These are phyloP conservation scores for Pouteria glomerata DNA, from an alignment of 148 eudicot species.

Conservation along the genomic window DNA sequence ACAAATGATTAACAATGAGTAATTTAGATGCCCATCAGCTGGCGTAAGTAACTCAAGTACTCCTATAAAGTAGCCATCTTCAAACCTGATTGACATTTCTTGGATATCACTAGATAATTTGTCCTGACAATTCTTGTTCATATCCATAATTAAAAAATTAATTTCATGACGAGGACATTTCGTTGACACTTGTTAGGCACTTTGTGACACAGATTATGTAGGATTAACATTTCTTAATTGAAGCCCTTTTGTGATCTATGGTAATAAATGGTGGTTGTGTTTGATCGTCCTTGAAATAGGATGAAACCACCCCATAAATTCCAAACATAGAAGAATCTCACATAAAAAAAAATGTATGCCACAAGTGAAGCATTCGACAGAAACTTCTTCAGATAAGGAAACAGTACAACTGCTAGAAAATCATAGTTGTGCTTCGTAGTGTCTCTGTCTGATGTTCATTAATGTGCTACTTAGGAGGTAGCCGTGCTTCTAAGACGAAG, in stretches of 20 bases:
- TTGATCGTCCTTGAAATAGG: neutral
- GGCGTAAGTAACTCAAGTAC: neutral
- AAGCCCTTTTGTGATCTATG: neutral
- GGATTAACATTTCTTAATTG: neutral
- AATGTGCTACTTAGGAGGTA: neutral
- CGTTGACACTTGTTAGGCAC: no score
- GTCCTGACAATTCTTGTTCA: neutral
- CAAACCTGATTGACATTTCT: neutral
- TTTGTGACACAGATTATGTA: no score
- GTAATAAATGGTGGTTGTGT: neutral
- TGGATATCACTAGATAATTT: neutral
- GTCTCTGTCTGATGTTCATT: neutral
- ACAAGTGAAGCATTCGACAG: neutral
- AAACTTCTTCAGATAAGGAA: neutral
- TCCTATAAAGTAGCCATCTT: neutral
- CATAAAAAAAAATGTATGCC: neutral
- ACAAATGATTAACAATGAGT: no score
- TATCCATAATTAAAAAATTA: neutral
- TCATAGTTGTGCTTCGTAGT: neutral
- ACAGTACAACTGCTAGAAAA: neutral
- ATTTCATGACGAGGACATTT: neutral
- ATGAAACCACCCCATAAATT: neutral
- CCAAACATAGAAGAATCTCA: neutral
- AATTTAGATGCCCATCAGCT: no score
- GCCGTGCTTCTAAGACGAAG: neutral